phyloP scores from a whole-genome alignment of 768 basidiomycete species.

The Trametes villosa region DNA sequence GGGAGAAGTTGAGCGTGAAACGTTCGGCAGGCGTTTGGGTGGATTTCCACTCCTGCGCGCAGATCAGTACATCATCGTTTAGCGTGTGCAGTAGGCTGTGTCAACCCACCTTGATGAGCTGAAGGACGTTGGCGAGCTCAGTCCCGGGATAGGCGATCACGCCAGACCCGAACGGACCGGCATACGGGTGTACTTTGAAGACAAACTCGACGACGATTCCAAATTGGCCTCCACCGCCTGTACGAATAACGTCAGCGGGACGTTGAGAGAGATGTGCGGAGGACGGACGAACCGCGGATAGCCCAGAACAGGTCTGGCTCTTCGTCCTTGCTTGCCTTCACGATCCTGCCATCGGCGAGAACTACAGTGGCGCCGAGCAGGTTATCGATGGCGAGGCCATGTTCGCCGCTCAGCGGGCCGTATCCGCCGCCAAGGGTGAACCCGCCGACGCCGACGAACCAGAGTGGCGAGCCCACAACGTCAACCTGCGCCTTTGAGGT shows the following conservation, averaged over 20 bases:
- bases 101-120: constrained; percentile 12
- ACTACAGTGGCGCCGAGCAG: constrained; percentile 23
- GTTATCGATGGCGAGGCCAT: constrained; percentile 34
- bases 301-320: constrained; percentile 38
- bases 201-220: constrained; percentile 37
- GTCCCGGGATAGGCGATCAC: constrained; percentile 20
- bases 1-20: constrained; percentile 23
- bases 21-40: constrained; percentile 17
- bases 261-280: neutral
- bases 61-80: neutral
- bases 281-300: constrained; percentile 25
- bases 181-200: constrained; percentile 25
- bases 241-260: neutral
- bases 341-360: constrained; percentile 28
- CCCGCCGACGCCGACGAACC: constrained; percentile 31
- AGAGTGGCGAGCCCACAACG: constrained; percentile 25
- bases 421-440: constrained; percentile 33
- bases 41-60: constrained; percentile 15
- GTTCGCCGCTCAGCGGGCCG: constrained; percentile 28
- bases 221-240: constrained; percentile 34
- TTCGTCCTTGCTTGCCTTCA: constrained; percentile 26
- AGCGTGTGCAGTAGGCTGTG: no score
- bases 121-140: constrained; percentile 14
- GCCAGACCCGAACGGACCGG: constrained; percentile 21
- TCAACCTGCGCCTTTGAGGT: constrained; percentile 23